Evolutionary conservation across 768 basidiomycete species (phyloP).

Genomic region (Boletus sp.): DNA sequence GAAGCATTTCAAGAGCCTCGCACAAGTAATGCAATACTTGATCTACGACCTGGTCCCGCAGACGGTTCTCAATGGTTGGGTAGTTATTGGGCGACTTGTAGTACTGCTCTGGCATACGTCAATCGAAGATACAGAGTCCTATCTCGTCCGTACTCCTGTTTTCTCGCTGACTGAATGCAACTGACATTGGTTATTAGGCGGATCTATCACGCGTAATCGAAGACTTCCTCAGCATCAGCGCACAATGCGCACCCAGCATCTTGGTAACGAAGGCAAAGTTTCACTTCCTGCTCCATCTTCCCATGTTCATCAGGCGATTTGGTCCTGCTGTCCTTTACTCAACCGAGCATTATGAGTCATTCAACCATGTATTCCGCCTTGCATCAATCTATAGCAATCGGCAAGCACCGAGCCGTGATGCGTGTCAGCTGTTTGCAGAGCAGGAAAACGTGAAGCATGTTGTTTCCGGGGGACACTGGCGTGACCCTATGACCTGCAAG

Average conservation of each 20-base stretch:
- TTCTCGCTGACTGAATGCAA: not conserved
- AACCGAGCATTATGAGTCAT: constrained; percentile 31
- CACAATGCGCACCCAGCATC: constrained; percentile 26
- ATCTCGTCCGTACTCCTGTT: constrained; percentile 24
- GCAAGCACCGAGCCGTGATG: constrained; percentile 31
- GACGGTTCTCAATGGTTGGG: constrained; percentile 27
- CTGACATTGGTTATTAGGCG: not conserved
- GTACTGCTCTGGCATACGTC: constrained; percentile 42
- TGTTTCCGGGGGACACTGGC: constrained; percentile 11
- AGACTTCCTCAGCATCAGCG: constrained; percentile 18
- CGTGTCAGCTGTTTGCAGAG: constrained; percentile 8
- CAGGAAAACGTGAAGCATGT: constrained; percentile 19
- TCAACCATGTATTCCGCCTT: constrained; percentile 26
- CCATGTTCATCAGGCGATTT: constrained; percentile 26
- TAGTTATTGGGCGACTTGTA: constrained; percentile 33
- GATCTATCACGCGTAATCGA: constrained; percentile 19
- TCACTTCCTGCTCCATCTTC: constrained; percentile 32
- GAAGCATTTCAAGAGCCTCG: constrained; percentile 33
- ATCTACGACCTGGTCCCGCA: constrained; percentile 33
- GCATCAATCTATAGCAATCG: constrained; percentile 29
- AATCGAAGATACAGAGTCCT: constrained; percentile 37
- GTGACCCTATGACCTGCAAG: not conserved
- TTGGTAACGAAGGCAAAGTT: constrained; percentile 31
- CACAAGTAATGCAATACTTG: constrained; percentile 30
- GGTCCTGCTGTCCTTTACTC: constrained; percentile 30